Conservation (phyloP, 306 rosid species). For the Vachellia collinsii region DNA sequence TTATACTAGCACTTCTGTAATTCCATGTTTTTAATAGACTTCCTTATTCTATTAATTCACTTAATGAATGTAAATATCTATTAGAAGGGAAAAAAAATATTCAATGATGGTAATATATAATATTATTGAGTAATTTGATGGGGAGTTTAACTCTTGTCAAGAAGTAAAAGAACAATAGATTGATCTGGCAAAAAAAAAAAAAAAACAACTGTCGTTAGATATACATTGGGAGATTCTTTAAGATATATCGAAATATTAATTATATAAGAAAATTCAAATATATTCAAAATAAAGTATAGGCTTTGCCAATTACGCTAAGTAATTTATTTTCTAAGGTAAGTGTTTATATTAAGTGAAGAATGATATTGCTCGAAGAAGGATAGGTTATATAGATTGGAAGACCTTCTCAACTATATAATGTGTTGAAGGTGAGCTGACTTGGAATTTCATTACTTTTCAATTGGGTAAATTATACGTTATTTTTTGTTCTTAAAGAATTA, state of each 20-base stretch:
- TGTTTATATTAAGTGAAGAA: neutral
- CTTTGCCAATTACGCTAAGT: neutral
- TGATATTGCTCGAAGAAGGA: neutral
- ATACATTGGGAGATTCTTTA: neutral
- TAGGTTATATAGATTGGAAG: neutral
- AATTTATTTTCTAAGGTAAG: neutral
- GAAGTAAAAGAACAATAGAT: neutral
- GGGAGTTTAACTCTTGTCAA: neutral
- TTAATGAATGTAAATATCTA: neutral
- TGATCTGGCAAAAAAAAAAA: no score
- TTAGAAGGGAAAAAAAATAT: neutral
- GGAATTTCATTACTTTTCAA: neutral
- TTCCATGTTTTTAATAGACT: neutral
- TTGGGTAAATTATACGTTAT: neutral
- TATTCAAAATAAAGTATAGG: neutral
- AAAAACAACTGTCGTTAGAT: neutral
- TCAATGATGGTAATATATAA: neutral
- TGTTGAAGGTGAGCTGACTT: neutral
- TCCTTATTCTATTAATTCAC: neutral
- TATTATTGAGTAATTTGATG: neutral
- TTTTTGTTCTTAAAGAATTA: neutral
- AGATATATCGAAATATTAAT: neutral
- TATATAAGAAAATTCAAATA: neutral
- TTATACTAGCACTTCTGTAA: neutral
- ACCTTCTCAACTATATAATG: neutral